A percentile compares a stretch with the other conserved stretches of the same genome.
Evolutionary conservation across 2,329 filamentous ascomycete genomes (phyloP).

Genomic region (Aciculosporium take): DNA sequence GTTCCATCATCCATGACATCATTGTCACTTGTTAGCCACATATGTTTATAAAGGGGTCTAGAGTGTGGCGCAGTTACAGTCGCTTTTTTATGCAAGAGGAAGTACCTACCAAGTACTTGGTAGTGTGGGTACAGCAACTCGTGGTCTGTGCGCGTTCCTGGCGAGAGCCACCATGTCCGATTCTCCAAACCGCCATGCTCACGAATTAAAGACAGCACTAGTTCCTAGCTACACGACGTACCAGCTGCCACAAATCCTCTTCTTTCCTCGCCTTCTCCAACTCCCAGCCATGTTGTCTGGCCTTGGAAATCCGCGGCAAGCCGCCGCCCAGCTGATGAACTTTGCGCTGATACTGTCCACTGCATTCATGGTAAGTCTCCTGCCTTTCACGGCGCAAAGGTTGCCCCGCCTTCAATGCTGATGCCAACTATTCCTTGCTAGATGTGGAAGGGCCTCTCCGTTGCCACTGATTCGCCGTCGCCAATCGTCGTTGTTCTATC

Average conservation of each 20-base stretch:
- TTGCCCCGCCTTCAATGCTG: too few species aligned
- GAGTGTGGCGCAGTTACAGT: background rate
- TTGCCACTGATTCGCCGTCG: conserved; percentile 59
- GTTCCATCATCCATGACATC: too few species aligned
- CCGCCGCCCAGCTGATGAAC: conserved; percentile 71
- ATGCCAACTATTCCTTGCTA: conserved; percentile 13
- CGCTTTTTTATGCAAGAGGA: too few species aligned
- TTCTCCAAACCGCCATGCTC: conserved; percentile 9
- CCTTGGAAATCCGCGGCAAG: conserved; percentile 64
- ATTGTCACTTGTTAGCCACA: too few species aligned
- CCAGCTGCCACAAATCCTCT: background rate
- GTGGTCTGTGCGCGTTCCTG: conserved; percentile 1
- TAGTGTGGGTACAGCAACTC: background rate
- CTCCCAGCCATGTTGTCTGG: conserved; percentile 45
- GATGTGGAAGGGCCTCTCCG: conserved; percentile 80
- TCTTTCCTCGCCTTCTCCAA: background rate
- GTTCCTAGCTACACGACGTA: background rate
- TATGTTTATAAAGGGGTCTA: too few species aligned
- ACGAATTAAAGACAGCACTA: background rate
- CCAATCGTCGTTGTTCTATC: conserved; percentile 76
- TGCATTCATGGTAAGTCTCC: conserved; percentile 61
- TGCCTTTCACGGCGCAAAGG: background rate
- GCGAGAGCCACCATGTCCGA: conserved; percentile 15
- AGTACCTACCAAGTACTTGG: too few species aligned
- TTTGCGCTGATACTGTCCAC: conserved; percentile 83